Conservation (phyloP, 257 asterid genomes). For the Rubia yunnanensis region DNA sequence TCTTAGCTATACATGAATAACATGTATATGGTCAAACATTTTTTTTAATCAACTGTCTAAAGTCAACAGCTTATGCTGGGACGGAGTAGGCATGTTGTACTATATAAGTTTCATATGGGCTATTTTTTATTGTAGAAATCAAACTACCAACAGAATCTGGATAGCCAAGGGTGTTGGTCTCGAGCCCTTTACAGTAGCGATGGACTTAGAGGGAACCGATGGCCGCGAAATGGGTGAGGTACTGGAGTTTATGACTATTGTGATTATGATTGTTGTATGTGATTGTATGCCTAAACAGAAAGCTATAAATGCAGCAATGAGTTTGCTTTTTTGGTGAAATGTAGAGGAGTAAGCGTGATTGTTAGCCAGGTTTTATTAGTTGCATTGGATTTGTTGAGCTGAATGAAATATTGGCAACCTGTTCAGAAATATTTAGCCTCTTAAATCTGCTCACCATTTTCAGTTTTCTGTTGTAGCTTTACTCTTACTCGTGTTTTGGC, state of each 20-base stretch:
- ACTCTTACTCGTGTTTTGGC: not conserved
- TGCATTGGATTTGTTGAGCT: too few species aligned
- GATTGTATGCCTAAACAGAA: too few species aligned
- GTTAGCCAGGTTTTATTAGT: not conserved
- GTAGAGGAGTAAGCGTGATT: not conserved
- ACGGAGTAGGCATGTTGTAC: too few species aligned
- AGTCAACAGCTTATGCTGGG: too few species aligned
- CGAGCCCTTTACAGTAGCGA: slow-evolving; percentile 80
- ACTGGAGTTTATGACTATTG: slow-evolving; percentile 2
- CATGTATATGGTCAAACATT: too few species aligned
- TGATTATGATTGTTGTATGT: too few species aligned
- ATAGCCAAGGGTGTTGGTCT: slow-evolving; percentile 63
- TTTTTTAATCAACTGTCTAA: too few species aligned
- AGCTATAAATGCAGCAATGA: too few species aligned
- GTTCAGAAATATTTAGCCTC: not conserved
- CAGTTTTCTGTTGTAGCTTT: not conserved
- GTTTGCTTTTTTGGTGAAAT: too few species aligned
- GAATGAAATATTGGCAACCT: too few species aligned
- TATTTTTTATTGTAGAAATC: slow-evolving; percentile 43
- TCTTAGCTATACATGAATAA: too few species aligned
- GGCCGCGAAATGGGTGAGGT: slow-evolving; percentile 99
- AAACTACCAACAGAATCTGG: slow-evolving; percentile 75
- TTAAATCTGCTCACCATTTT: not conserved
- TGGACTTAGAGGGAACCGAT: slow-evolving; percentile 99
- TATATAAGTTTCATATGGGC: too few species aligned